Percentiles rank a stretch among this genome's conserved stretches.
Evolutionary conservation across 202 grass and related monocot genomes (phyloP).

Genomic region (Zizania palustris): DNA sequence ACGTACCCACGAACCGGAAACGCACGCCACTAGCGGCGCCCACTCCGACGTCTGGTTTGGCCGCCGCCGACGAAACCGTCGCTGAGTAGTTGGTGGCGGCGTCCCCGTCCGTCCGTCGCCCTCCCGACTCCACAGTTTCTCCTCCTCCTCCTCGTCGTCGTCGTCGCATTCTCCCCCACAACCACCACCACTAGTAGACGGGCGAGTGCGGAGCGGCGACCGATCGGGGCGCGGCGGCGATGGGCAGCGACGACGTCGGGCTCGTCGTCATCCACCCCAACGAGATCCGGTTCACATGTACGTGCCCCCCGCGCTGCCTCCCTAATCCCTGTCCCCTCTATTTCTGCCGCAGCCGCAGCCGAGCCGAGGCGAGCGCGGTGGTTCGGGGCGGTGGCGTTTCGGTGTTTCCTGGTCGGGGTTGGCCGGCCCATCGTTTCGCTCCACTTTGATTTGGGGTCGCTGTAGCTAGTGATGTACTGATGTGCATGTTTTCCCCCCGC

Average conservation of each 20-base stretch:
- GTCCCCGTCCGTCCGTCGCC: too few species aligned
- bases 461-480: neutral
- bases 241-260: conserved; percentile 48
- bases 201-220: too few species aligned
- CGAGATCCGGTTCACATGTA: conserved; percentile 82
- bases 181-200: neutral
- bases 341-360: neutral
- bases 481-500: neutral
- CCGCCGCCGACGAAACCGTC: neutral
- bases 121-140: too few species aligned
- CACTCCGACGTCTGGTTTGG: too few species aligned
- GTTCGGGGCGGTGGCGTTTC: neutral
- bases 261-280: conserved; percentile 72
- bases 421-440: neutral
- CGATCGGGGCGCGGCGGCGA: conserved; percentile 20
- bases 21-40: too few species aligned
- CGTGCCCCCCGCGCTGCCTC: neutral
- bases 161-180: too few species aligned
- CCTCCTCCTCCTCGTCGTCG: too few species aligned
- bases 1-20: neutral
- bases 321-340: neutral
- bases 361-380: too few species aligned
- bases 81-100: neutral
- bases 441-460: neutral
- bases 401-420: neutral